Base-by-base conservation (phyloP, 2,329 filamentous ascomycete genomes). In the Fusarium metavorans region DNA sequence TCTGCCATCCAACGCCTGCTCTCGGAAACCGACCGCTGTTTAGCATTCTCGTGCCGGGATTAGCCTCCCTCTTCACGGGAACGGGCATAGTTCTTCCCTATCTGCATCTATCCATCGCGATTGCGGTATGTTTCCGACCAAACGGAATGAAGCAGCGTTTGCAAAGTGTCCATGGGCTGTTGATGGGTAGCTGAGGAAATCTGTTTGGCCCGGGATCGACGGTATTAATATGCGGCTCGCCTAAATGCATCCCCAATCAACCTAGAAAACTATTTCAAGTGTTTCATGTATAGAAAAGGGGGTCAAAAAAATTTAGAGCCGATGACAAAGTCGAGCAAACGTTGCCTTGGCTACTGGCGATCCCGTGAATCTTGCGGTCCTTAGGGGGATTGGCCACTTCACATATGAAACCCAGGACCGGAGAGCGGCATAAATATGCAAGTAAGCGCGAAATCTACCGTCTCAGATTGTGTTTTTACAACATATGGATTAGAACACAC, bases 371-470 rank as follows among this genome's bases (percentile, higher is more conserved):
- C 67, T 83, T 85, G 52, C 59, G 9, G 37, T 84, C 81, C 64
- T 84, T 86, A 35, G 68, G 76, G 1, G 85, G 85, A 75, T 87
- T 87, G 20, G 86, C 80, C 1, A 87, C 85, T 77, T 87, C 85
- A 6, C 82, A 75, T 3, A 87, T 80, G 4, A 64, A 52, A 6
- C 67, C 54, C 62, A 71, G 67, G 9, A 76, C 34, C 13, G 77
- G 65, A 16, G 68, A 74, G 8, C 77, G 58, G 65, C 82, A 84
- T 2, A 84, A 63, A 6, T 69, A 68, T 7, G 84, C 83, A 10
- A 81, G 81, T 1, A 74, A 72, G 35, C 80, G 81, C 68, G 85
- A 87, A 68, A 87, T 86, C 13, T 66, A 64, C 82, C 83, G 86
- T 20, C 85, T 80, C 9, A 80, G 82, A 0, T 83, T 85, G 67